Evolutionary conservation across 805 yeast genomes (phyloP), one percentile per base, ranked within the genome.

Genomic region (Saccharomyces paradoxus): DNA sequence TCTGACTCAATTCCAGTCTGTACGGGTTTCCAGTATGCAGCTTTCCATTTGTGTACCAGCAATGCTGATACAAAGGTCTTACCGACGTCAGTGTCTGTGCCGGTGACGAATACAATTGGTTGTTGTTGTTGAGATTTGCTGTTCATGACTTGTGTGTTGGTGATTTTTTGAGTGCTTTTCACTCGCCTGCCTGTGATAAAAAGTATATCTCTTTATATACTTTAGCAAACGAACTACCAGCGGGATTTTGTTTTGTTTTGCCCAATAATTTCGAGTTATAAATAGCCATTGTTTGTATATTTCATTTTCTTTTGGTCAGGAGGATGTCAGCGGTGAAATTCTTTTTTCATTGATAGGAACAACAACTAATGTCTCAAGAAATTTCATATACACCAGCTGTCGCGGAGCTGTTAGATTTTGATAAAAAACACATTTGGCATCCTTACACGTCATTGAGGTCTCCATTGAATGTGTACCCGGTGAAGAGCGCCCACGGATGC

Each of bases 41-140:
- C 63, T 14, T 53, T 52, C 71, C 71, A 68, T 31, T 58, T 60
- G 32, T 60, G 56, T 17, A 58, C 63, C 26, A 68, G 53, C 27
- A 68, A 48, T 1, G 68, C 53, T 14, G 69, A 60, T 4, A 67
- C 54, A 55, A 66, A 65, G 17, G 71, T 68, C 49, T 68, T 68
- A 5, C 71, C 71, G 31, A 68, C 69, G 53, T 68, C 71, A 0
- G 71, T 68, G 52, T 66, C 71, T 8, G 71, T 67, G n/a, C 71
- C 71, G 4, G 71, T 67, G 4, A 68, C 60, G 46, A 68, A 68
- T 14, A 68, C 56, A 26, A 62, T 54, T 7, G 61, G 60, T 21
- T 50, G 53, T 14, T 37, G 44, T 17, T 37, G 44, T 37, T 37
- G 44, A 37, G 22, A 9, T 6, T 37, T 7, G 24, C 24, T 37